Conservation (phyloP, 2,329 filamentous ascomycete species). For the Geosmithia putterillii region DNA sequence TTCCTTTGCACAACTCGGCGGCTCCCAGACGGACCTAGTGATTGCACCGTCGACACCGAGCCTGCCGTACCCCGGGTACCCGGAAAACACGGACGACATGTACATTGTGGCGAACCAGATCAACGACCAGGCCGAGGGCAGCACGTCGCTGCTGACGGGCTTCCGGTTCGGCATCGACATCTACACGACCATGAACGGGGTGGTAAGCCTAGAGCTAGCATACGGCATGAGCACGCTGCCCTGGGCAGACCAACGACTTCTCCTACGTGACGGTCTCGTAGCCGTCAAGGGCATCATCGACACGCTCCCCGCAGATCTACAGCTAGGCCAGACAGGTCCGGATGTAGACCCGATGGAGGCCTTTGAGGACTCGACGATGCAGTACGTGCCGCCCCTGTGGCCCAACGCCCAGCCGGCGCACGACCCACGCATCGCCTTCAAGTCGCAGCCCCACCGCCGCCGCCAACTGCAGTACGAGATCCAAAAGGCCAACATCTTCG, state of each 20-base stretch:
- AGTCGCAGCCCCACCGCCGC: constrained; percentile 34
- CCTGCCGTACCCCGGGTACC: constrained; percentile 67
- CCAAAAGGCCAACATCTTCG: constrained; percentile 83
- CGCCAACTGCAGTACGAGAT: constrained; percentile 69
- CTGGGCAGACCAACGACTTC: constrained; percentile 64
- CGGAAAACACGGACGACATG: constrained; percentile 73
- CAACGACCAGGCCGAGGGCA: constrained; percentile 53
- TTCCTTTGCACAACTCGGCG: constrained; percentile 65
- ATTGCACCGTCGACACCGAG: constrained; percentile 66
- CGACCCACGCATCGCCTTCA: constrained; percentile 37
- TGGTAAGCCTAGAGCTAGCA: constrained; percentile 70
- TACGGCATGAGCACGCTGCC: constrained; percentile 69
- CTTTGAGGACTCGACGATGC: constrained; percentile 31
- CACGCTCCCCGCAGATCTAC: constrained; percentile 56
- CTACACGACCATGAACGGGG: constrained; percentile 67
- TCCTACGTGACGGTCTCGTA: constrained; percentile 59
- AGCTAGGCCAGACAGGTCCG: constrained; percentile 32
- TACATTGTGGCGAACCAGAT: constrained; percentile 64
- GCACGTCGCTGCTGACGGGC: constrained; percentile 60
- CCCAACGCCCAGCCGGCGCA: constrained; percentile 30
- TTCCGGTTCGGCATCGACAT: constrained; percentile 73
- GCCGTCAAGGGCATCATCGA: constrained; percentile 58
- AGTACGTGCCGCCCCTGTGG: constrained; percentile 40
- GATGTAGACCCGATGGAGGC: constrained; percentile 22
- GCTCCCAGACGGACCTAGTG: constrained; percentile 54